These are phyloP conservation scores for Aureobasidium leucospermi DNA, from an alignment of 2,329 filamentous ascomycete species.

Conservation along the genomic window DNA sequence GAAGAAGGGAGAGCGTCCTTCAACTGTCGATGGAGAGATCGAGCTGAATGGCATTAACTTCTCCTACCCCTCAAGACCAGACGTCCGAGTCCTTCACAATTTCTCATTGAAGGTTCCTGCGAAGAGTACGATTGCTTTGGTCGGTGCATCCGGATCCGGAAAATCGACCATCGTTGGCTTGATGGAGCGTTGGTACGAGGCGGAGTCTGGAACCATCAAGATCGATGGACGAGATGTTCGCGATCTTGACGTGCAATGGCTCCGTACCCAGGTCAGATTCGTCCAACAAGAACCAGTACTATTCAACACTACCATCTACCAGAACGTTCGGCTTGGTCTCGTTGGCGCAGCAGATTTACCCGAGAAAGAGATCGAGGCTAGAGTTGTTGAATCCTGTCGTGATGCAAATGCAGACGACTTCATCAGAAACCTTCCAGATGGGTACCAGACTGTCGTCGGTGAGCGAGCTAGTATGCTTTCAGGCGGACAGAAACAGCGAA, in stretches of 20 bases:
- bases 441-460: conserved; percentile 88
- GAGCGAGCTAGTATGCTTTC: conserved; percentile 88
- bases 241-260: conserved; percentile 83
- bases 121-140: conserved; percentile 90
- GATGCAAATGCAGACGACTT: conserved; percentile 96
- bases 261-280: conserved; percentile 85
- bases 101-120: conserved; percentile 86
- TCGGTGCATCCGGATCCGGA: conserved; percentile 89
- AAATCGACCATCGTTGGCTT: conserved; percentile 92
- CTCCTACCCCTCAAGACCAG: conserved; percentile 86
- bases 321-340: conserved; percentile 59
- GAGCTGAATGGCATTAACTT: conserved; percentile 80
- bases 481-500: conserved; percentile 94
- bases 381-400: conserved; percentile 79
- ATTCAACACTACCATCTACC: conserved; percentile 74
- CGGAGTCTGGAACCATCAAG: conserved; percentile 66
- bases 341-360: conserved; percentile 65
- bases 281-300: conserved; percentile 94
- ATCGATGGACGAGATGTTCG: conserved; percentile 81
- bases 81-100: conserved; percentile 82
- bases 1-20: conserved; percentile 61
- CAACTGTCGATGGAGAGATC: conserved; percentile 72
- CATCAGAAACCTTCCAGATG: conserved; percentile 61
- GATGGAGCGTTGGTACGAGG: conserved; percentile 82
- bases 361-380: conserved; percentile 65